These are phyloP conservation scores for Hypoxylon rubiginosum DNA, from an alignment of 2,329 filamentous ascomycete genomes.

Conservation along the genomic window DNA sequence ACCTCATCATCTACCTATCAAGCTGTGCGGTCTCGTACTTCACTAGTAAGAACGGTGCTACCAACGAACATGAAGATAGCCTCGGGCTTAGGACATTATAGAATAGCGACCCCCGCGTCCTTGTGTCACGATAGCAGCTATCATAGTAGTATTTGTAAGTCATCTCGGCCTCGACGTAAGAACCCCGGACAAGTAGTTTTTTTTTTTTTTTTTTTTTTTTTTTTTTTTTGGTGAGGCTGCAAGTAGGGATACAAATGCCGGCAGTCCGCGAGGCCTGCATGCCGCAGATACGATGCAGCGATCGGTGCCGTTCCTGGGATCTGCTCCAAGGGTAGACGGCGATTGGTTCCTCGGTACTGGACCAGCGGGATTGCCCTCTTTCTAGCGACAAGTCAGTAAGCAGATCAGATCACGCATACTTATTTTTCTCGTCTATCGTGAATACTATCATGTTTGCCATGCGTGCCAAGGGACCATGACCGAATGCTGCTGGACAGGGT, in stretches of 20 bases:
- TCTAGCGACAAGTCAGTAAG: neutral
- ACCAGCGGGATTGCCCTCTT: neutral
- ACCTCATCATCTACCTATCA: neutral
- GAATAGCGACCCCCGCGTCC: neutral
- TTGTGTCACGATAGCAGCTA: neutral
- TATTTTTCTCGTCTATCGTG: neutral
- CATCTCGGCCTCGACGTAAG: neutral
- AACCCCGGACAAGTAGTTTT: neutral
- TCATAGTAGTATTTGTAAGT: neutral
- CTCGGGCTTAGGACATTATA: neutral
- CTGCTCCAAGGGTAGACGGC: neutral
- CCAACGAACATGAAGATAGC: neutral
- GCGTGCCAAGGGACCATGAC: neutral
- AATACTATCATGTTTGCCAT: neutral
- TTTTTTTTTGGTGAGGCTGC: constrained; percentile 13
- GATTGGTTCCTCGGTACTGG: neutral
- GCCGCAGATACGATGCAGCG: constrained; percentile 11
- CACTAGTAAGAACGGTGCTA: neutral
- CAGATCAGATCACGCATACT: neutral
- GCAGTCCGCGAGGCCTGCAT: constrained; percentile 34
- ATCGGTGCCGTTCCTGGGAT: constrained; percentile 23
- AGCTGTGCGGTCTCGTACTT: neutral
- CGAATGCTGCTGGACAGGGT: neutral
- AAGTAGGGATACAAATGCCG: constrained; percentile 20
- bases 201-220: too few species aligned